Base-by-base conservation (phyloP, 139 green algal genomes). In the Chlorella sp. region DNA sequence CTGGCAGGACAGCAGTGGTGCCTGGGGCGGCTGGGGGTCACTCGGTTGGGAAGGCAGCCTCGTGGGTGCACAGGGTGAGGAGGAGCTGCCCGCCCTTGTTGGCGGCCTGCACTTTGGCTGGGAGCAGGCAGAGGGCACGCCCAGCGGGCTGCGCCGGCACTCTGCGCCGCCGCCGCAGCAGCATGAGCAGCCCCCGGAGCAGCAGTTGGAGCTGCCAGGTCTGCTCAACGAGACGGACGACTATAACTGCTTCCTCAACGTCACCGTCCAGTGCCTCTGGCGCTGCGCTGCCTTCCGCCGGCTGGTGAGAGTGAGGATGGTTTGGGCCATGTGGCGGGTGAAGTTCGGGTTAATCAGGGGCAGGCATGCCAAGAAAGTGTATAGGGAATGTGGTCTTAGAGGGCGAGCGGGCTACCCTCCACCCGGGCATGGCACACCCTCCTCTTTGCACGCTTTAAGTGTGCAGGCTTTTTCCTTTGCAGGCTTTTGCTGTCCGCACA, bases 211-310 rank as follows among this genome's bases (percentile, higher is more conserved):
- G 24, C 80, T 85, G 42, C 24, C 42, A 1, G 86, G 86, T 1
- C 86, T 89, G 32, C 24, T 14, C 42, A 89, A 89, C 86, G 57
- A 24, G 42, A 0, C 14, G 21, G 87, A 78, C 26, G 87, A 91
- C 68, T 97, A 97, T 94, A 98, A 98, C 92, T 97, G 95, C 93
- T 97, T 97, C 92, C 95, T 97, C n/a, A 97, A 97, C 83, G 96
- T 96, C 68, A 93, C 97, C 88, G 96, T 97, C 86, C 96, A 97
- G 95, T 94, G 94, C 87, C 77, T 96, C 21, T 96, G 90, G 90
- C 89, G 82, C 88, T 94, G 91, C 88, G 34, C n/a, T 61, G 71
- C 76, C 15, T 94, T 94, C 91, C 90, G 89, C 5, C 24, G 26
- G n/a, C 36, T 77, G 64, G 69, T 87, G 14, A 3, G 36, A 3